phyloP scores from a whole-genome alignment of 1,139 yeast genomes.

The Pichia kudriavzevii region DNA sequence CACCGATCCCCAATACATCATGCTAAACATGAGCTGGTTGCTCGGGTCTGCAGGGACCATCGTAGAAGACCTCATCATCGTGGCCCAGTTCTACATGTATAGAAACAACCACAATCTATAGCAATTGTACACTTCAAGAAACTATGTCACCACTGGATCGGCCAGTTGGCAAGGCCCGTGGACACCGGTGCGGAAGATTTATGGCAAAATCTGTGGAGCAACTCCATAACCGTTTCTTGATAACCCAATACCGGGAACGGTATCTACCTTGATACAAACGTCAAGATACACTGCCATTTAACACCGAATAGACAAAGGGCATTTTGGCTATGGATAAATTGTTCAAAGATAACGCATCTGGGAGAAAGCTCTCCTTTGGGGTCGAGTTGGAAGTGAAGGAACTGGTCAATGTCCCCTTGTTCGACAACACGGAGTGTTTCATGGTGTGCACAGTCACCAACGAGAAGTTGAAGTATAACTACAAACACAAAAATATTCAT shows the following conservation, averaged over 20 bases:
- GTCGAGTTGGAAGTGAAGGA: slow-evolving; percentile 57
- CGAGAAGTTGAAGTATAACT: slow-evolving; percentile 28
- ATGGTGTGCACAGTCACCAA: slow-evolving; percentile 40
- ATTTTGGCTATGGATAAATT: too few species aligned
- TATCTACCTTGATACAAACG: too few species aligned
- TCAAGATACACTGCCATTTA: too few species aligned
- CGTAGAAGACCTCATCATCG: slow-evolving; percentile 56
- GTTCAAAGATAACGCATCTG: neutral
- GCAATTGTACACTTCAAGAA: too few species aligned
- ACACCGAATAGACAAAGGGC: too few species aligned
- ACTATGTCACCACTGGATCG: too few species aligned
- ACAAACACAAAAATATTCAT: slow-evolving; percentile 33
- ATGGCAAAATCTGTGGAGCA: too few species aligned
- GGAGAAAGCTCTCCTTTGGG: slow-evolving; percentile 37
- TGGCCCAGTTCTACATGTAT: slow-evolving; percentile 59
- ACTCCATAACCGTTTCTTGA: too few species aligned
- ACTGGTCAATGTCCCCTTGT: slow-evolving; percentile 74
- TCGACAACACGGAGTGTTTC: slow-evolving; percentile 54
- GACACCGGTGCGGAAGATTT: too few species aligned
- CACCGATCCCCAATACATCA: slow-evolving; percentile 50
- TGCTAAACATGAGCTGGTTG: slow-evolving; percentile 65
- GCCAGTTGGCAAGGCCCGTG: too few species aligned
- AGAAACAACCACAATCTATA: too few species aligned
- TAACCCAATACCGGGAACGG: too few species aligned
- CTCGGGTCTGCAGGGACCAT: slow-evolving; percentile 71